Conservation (phyloP, 225 moss, liverwort and hornwort species). For the Sphagnum contortum region DNA sequence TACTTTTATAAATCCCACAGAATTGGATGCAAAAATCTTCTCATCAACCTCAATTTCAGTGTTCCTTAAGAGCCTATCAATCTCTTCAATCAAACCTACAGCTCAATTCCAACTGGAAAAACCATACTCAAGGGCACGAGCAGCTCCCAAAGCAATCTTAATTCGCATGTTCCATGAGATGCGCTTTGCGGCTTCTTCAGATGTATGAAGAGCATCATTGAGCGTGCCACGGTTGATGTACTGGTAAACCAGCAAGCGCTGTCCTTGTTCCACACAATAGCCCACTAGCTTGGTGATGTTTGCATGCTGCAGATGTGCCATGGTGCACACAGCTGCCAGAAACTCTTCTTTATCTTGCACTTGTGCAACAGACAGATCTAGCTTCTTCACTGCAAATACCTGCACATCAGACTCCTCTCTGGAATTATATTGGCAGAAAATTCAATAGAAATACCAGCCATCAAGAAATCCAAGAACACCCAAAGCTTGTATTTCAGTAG, state of each 20-base stretch:
- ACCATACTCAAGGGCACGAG: constrained; percentile 57
- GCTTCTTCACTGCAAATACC: constrained; percentile 54
- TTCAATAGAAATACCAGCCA: no score
- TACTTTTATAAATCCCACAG: not conserved
- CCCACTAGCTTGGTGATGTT: constrained; percentile 66
- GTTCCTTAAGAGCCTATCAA: not conserved
- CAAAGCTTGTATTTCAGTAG: not conserved
- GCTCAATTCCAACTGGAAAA: no score
- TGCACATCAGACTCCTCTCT: not conserved
- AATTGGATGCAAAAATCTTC: not conserved
- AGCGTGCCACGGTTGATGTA: constrained; percentile 48
- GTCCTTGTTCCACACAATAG: constrained; percentile 65
- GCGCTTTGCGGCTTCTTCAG: constrained; percentile 22
- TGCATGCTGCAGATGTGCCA: constrained; percentile 47
- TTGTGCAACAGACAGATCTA: constrained; percentile 43
- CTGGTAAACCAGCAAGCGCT: constrained; percentile 53
- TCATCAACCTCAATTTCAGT: not conserved
- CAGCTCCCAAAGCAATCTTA: constrained; percentile 66
- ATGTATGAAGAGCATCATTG: constrained; percentile 40
- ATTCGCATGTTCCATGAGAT: constrained; percentile 62
- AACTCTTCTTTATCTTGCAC: constrained; percentile 59
- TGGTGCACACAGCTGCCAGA: constrained; percentile 29
- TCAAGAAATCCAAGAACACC: not conserved
- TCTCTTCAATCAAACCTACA: no score
- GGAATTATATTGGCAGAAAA: no score